Percentiles rank a stretch among this genome's conserved stretches.
Evolutionary conservation across 1,284 basidiomycete species (phyloP).

Genomic region (Entoloma clypeatum): DNA sequence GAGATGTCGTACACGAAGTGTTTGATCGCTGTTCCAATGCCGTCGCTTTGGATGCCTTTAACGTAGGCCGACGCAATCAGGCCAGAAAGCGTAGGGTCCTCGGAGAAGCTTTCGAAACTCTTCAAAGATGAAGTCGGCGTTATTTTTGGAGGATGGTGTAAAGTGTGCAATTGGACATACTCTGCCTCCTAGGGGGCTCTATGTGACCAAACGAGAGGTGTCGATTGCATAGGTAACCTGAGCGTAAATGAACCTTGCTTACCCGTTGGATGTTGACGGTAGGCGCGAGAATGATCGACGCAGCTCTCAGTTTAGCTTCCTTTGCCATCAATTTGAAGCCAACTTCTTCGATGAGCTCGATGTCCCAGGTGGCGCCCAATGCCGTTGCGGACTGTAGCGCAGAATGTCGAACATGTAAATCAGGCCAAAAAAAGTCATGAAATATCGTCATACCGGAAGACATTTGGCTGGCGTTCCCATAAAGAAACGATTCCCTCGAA

Average conservation of each 20-base stretch:
- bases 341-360: constrained; percentile 57
- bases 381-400: constrained; percentile 53
- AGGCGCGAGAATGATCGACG: constrained; percentile 69
- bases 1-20: constrained; percentile 53
- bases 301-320: constrained; percentile 67
- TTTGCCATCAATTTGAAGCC: constrained; percentile 64
- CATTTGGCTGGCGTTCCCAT: constrained; percentile 63
- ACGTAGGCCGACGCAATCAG: constrained; percentile 69
- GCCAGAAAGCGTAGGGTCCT: constrained; percentile 75
- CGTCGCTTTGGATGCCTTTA: constrained; percentile 66
- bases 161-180: constrained; percentile 32
- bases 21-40: constrained; percentile 71
- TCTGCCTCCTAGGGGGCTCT: constrained; percentile 71
- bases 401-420: not conserved
- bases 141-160: constrained; percentile 18
- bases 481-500: constrained; percentile 59
- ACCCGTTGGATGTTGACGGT: constrained; percentile 80
- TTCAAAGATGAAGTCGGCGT: constrained; percentile 19
- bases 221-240: constrained; percentile 6
- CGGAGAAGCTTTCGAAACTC: constrained; percentile 77
- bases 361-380: constrained; percentile 72
- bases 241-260: constrained; percentile 8
- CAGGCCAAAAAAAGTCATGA: not conserved
- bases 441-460: constrained; percentile 39
- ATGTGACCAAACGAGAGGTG: constrained; percentile 2